phyloP scores from a whole-genome alignment of 2,329 filamentous ascomycete genomes.

The Rugonectria rugulosa region DNA sequence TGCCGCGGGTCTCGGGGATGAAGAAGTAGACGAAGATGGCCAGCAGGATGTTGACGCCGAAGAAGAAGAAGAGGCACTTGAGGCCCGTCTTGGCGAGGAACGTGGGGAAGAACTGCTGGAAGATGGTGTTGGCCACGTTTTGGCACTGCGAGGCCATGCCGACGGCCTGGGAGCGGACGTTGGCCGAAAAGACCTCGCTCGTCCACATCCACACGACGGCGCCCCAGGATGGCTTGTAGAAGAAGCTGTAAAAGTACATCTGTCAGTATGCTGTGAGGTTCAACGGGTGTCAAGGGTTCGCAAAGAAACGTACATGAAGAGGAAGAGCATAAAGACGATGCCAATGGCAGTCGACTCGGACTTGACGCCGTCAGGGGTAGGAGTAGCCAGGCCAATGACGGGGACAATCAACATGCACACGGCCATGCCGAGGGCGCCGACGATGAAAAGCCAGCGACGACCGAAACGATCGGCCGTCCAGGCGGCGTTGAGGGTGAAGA shows the following conservation, averaged over 20 bases:
- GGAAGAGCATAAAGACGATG: constrained; percentile 73
- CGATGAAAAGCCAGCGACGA: constrained; percentile 73
- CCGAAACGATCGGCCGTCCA: constrained; percentile 79
- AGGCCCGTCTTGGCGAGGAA: constrained; percentile 66
- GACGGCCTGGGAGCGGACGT: constrained; percentile 74
- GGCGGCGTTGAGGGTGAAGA: constrained; percentile 76
- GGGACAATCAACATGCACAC: constrained; percentile 72
- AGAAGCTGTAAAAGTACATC: constrained; percentile 52
- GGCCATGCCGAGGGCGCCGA: constrained; percentile 73
- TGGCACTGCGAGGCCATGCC: constrained; percentile 70
- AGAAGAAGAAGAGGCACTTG: constrained; percentile 48
- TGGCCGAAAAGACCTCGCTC: constrained; percentile 73
- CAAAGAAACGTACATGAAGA: constrained; percentile 55
- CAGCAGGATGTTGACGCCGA: constrained; percentile 52
- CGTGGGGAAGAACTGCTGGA: constrained; percentile 75
- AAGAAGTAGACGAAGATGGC: constrained; percentile 58
- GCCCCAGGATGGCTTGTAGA: constrained; percentile 75
- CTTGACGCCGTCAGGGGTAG: constrained; percentile 61
- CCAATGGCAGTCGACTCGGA: constrained; percentile 66
- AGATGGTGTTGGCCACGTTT: constrained; percentile 71
- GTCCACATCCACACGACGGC: constrained; percentile 78
- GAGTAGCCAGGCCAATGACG: constrained; percentile 57
- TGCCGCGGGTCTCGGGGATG: constrained; percentile 59
- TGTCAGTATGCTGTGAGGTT: constrained; percentile 10
- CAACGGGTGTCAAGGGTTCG: too few relatives aligned